phyloP scores from a whole-genome alignment of 768 basidiomycete species.

The Boletus eberwhitei region DNA sequence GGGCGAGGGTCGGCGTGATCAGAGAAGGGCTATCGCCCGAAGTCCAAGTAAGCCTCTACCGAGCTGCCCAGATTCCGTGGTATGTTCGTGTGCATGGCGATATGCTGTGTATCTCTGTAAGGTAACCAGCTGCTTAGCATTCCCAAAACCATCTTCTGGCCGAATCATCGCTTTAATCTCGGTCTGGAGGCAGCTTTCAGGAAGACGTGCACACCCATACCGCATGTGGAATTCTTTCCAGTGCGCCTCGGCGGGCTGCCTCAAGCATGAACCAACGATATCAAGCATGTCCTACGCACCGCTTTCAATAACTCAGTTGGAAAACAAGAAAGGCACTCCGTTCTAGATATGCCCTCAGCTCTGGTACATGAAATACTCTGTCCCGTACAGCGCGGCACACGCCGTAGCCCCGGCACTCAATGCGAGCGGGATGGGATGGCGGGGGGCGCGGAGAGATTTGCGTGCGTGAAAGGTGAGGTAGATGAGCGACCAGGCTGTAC shows the following conservation, averaged over 20 bases:
- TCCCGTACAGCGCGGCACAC: constrained; percentile 29
- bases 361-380: constrained; percentile 29
- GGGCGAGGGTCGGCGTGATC: neutral
- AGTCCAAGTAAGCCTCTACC: neutral
- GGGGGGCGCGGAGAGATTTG: constrained; percentile 30
- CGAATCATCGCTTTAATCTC: neutral
- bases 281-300: neutral
- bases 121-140: neutral
- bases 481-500: constrained; percentile 43
- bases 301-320: neutral
- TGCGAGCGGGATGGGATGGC: constrained; percentile 33
- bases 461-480: constrained; percentile 41
- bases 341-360: constrained; percentile 9
- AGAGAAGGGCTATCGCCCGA: too few relatives aligned
- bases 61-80: neutral
- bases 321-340: neutral
- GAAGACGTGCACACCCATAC: neutral
- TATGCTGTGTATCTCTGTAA: neutral
- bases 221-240: neutral
- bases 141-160: neutral
- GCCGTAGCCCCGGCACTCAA: constrained; percentile 30
- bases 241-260: neutral
- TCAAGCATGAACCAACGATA: neutral
- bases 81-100: neutral
- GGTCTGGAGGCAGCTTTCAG: neutral